Evolutionary conservation across 2,329 filamentous ascomycete species (phyloP).

Genomic region (Tolypocladium cylindrosporum): DNA sequence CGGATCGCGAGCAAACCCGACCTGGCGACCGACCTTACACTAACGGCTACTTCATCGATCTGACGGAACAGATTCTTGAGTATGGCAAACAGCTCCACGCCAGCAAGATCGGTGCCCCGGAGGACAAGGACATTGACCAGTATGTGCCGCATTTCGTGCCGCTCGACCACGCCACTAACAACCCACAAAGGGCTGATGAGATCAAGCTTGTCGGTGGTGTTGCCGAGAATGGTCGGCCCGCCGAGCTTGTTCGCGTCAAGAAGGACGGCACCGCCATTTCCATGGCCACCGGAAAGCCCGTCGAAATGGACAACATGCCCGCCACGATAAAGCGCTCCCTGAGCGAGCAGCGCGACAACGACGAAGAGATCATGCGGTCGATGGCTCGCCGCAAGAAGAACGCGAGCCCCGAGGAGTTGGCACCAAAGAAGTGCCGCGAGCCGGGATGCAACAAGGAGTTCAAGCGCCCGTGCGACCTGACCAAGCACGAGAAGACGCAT

Average conservation of each 20-base stretch:
- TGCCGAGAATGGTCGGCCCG: constrained; percentile 69
- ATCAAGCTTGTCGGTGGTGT: constrained; percentile 75
- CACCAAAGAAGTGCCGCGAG: constrained; percentile 67
- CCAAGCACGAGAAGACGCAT: constrained; percentile 97
- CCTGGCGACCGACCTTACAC: constrained; percentile 84
- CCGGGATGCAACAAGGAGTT: constrained; percentile 80
- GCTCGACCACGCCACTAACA: constrained; percentile 18
- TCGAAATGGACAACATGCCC: constrained; percentile 44
- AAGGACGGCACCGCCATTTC: constrained; percentile 74
- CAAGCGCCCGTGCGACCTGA: constrained; percentile 92
- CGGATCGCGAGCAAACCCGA: constrained; percentile 76
- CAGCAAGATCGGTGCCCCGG: constrained; percentile 50
- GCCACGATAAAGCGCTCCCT: constrained; percentile 55
- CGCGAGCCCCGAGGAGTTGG: constrained; percentile 72
- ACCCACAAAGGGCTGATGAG: constrained; percentile 42
- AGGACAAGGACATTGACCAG: constrained; percentile 49
- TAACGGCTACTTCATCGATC: constrained; percentile 93
- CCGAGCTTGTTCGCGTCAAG: constrained; percentile 73
- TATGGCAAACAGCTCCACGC: constrained; percentile 79
- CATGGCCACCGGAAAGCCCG: constrained; percentile 57
- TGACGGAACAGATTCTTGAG: constrained; percentile 84
- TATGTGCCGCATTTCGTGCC: constrained; percentile 31
- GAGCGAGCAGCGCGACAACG: constrained; percentile 62
- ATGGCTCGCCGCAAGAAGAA: constrained; percentile 97
- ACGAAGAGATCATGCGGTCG: constrained; percentile 75